phyloP scores from a whole-genome alignment of 768 basidiomycete species.

The Russula olivacea region DNA sequence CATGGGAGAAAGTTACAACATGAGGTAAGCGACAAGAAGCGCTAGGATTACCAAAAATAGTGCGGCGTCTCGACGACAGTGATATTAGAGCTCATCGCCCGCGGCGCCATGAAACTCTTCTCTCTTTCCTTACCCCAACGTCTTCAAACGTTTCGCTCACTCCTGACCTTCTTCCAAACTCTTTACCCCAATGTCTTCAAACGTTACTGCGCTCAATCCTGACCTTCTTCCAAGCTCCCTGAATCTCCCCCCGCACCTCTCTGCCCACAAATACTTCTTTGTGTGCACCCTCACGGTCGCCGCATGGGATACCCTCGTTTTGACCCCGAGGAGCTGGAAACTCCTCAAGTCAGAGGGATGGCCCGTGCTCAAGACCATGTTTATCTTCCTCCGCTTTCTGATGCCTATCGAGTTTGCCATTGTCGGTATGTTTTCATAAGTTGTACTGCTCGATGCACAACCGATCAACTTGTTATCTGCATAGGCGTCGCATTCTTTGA shows the following conservation, averaged over 20 bases:
- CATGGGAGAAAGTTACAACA: no score
- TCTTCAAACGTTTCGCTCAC: no score
- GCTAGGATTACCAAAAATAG: background rate
- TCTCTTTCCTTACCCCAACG: no score
- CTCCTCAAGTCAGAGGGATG: conserved; percentile 57
- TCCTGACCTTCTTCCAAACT: conserved; percentile 40
- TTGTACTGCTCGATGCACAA: background rate
- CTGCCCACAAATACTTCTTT: conserved; percentile 84
- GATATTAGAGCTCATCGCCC: background rate
- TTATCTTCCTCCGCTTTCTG: conserved; percentile 66
- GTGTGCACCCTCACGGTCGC: conserved; percentile 87
- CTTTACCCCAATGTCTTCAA: conserved; percentile 8
- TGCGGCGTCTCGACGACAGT: background rate
- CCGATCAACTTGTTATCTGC: conserved; percentile 8
- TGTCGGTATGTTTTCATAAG: conserved; percentile 45
- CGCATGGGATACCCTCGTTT: conserved; percentile 84
- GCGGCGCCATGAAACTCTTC: background rate
- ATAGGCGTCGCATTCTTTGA: conserved; percentile 81
- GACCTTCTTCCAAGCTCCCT: conserved; percentile 54
- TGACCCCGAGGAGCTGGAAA: conserved; percentile 72
- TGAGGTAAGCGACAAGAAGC: background rate
- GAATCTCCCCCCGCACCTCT: conserved; percentile 68
- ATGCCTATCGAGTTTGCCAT: conserved; percentile 77
- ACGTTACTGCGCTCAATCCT: conserved; percentile 6
- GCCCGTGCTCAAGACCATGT: conserved; percentile 73